Evolutionary conservation across 345 rosid genomes (phyloP), one percentile per base, ranked within the genome.

Genomic region (Lagerstroemia speciosa): DNA sequence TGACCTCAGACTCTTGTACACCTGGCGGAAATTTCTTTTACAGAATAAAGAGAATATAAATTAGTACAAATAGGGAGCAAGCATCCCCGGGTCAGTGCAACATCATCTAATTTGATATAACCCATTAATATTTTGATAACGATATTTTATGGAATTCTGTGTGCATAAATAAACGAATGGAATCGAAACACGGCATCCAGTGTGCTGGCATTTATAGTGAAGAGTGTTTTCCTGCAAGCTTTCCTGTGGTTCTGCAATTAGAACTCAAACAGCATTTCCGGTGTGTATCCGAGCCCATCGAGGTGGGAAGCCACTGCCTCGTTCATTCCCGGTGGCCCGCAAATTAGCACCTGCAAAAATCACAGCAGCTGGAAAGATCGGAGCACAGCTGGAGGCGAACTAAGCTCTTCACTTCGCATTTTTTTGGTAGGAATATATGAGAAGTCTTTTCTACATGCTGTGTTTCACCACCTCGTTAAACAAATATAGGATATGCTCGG

Each of bases 281-380:
- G 41, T 6, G 78, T 26, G 60, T 84, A 82, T 17, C 80, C 84
- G 53, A 84, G 81, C 41, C 71, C 78, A 20, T 80, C 70, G 7
- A 82, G 76, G 74, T 78, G 67, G 40, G 69, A 72, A 2, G 81
- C 80, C 81, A 82, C 74, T 60, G 84, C 85, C 71, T 71, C 78
- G 82, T 79, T 84, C 88, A 78, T 80, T 0, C 67, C 81, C 5
- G 88, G 84, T 5, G 85, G 82, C 9, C 85, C 88, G 37, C 84
- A 78, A 55, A 77, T 79, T 48, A 84, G 67, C 53, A 82, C 69
- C 88, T 81, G 78, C 71, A 62, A 40, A 1, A 68, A 27, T 43
- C 20, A 27, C 15, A 29, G 11, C 17, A 10, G 10, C 34, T 34
- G 8, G 5, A 16, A 57, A 19, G 30, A 55, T 24, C 8, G 16